phyloP scores from a whole-genome alignment of 2,329 filamentous ascomycete species.

The Aspergillus brunneoviolaceus region DNA sequence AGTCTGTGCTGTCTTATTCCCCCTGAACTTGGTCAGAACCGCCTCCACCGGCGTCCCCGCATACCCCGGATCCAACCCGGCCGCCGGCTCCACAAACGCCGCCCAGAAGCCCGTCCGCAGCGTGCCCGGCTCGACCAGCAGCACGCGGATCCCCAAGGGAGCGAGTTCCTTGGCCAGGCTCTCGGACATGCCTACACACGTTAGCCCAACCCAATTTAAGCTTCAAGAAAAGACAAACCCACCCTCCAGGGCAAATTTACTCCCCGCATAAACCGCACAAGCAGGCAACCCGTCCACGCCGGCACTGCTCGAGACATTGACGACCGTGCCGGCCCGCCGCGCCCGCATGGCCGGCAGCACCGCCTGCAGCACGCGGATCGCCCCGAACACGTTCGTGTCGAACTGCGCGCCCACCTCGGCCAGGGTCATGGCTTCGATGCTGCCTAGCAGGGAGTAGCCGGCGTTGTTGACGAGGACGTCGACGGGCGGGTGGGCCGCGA shows the following conservation, averaged over 20 bases:
- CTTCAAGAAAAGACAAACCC: no score
- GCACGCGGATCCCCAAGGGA: not conserved
- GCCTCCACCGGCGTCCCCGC: not conserved
- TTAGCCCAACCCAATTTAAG: not conserved
- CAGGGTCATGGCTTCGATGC: not conserved
- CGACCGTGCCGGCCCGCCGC: not conserved
- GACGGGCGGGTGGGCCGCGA: not conserved
- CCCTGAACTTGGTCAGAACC: not conserved
- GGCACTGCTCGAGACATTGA: not conserved
- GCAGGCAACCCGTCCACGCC: not conserved
- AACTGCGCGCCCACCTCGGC: not conserved
- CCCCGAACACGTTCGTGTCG: constrained; percentile 3
- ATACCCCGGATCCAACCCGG: not conserved
- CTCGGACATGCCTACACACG: not conserved
- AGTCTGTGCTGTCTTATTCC: not conserved
- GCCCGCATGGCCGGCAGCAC: not conserved
- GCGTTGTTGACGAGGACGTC: constrained; percentile 11
- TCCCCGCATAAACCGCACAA: not conserved
- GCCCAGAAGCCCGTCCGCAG: not conserved
- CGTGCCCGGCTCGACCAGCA: not conserved
- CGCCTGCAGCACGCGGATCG: not conserved
- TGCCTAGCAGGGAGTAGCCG: not conserved
- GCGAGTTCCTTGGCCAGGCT: not conserved
- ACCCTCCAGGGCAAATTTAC: not conserved
- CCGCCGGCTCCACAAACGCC: not conserved